Percentiles rank a stretch among this genome's conserved stretches.
These are phyloP conservation scores for Polygonum aviculare DNA, from an alignment of 148 eudicot species.

Conservation along the genomic window DNA sequence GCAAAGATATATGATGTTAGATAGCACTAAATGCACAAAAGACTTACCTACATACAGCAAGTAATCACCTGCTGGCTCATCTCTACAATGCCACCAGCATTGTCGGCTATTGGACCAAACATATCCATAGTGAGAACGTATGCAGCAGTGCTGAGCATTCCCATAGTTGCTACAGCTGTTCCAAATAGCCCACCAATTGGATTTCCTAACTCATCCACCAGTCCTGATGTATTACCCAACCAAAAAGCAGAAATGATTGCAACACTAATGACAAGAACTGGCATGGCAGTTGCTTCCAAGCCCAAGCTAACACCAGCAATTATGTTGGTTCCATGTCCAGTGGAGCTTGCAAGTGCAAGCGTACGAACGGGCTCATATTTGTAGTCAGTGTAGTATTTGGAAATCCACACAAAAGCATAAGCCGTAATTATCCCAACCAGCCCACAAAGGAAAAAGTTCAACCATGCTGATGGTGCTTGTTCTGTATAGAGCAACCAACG, in stretches of 20 bases:
- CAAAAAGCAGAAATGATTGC: conserved; percentile 86
- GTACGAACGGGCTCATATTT: conserved; percentile 94
- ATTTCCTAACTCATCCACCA: conserved; percentile 83
- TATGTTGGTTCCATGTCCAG: conserved; percentile 97
- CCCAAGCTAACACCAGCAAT: conserved; percentile 99
- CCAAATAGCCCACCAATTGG: conserved; percentile 99
- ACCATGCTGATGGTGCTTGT: conserved; percentile 99
- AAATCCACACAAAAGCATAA: conserved; percentile 82
- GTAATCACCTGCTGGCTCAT: conserved; percentile 95
- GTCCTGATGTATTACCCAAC: conserved; percentile 92
- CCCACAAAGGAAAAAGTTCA: conserved; percentile 91
- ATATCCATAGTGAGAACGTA: conserved; percentile 99
- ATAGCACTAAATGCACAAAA: neutral
- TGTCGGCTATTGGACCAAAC: conserved; percentile 99
- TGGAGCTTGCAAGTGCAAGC: conserved; percentile 82
- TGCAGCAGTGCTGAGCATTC: conserved; percentile 99
- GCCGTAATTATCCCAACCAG: conserved; percentile 93
- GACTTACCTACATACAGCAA: neutral
- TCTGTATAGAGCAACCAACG: conserved; percentile 98
- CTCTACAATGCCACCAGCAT: conserved; percentile 99
- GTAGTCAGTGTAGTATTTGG: conserved; percentile 93
- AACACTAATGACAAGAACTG: conserved; percentile 86
- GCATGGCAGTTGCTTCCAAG: conserved; percentile 93
- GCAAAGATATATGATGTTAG: conserved; percentile 12
- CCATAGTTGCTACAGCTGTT: conserved; percentile 99